Base-by-base conservation (phyloP, 768 basidiomycete genomes). In the Boletus pseudopeckii region DNA sequence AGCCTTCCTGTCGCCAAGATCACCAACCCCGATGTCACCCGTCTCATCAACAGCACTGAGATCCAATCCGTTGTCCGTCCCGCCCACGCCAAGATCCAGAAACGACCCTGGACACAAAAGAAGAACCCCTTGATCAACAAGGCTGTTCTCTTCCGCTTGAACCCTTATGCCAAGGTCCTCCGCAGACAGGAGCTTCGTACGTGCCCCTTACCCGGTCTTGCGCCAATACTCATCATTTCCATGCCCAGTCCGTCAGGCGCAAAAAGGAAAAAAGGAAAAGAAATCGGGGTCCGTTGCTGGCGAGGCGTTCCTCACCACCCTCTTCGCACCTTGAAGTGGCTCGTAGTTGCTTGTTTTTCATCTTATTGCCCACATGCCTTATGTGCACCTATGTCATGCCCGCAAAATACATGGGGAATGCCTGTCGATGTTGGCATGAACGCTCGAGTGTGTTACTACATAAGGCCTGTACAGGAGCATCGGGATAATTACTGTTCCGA, bases 91-190 rank as follows among this genome's bases (percentile, higher is more conserved):
- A 89, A 91, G 74, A 69, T 76, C 57, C 86, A 88, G 75, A 97
- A 95, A 77, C 88, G 95, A 68, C 93, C 94, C 56, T 94, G 90
- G 91, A 91, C 93, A 59, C 95, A 98, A 79, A 94, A 94, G 90
- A 98, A 98, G 88, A 98, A 97, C 81, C 93, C 95, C 49, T 83
- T 97, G 66, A 73, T 83, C 76, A 97, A 97, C 86, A 94, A 90
- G 80, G 88, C 82, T 47, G 77, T 95, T 64, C 85, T 95, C 71
- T 95, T 94, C 92, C 88, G 94, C 66, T 83, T 98, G 76, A 98
- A 98, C 82, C 96, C 96, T 49, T 98, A 98, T 75, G 96, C 95
- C 66, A 96, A 96, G 84, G 88, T 89, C 42, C 74, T 94, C 66
- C 89, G 92, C 72, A 80, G 88, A 63, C 88, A 93, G 67, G 92